A percentile compares a stretch with the other conserved stretches of the same genome.
Evolutionary conservation across 2,329 filamentous ascomycete genomes (phyloP).

Genomic region (Apiospora koreana): DNA sequence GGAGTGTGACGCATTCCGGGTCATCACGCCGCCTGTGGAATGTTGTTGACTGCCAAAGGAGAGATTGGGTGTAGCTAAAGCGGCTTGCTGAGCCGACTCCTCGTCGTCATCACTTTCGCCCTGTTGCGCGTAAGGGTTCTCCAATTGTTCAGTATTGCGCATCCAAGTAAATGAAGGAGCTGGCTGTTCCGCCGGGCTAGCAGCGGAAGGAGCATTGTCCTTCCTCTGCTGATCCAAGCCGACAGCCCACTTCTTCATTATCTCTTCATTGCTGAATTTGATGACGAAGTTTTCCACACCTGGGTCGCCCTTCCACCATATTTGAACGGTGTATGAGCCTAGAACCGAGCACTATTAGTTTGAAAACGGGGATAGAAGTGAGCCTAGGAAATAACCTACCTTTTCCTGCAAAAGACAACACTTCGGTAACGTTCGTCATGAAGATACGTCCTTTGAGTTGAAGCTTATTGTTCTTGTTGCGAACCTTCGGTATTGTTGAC

Average conservation of each 20-base stretch:
- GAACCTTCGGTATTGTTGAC: conserved; percentile 56
- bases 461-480: conserved; percentile 74
- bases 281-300: conserved; percentile 96
- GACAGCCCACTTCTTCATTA: conserved; percentile 87
- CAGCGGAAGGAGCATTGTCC: conserved; percentile 53
- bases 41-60: conserved; percentile 29
- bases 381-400: conserved; percentile 63
- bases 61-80: conserved; percentile 37
- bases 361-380: conserved; percentile 1
- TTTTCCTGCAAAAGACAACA: conserved; percentile 76
- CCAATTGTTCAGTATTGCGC: conserved; percentile 63
- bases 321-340: conserved; percentile 94
- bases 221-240: conserved; percentile 78
- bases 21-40: conserved; percentile 43
- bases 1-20: conserved; percentile 71
- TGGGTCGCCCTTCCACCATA: conserved; percentile 97
- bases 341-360: conserved; percentile 29
- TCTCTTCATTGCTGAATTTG: conserved; percentile 87
- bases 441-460: conserved; percentile 97
- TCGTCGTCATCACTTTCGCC: conserved; percentile 65
- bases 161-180: conserved; percentile 82
- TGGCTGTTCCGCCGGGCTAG: conserved; percentile 47
- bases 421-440: conserved; percentile 97
- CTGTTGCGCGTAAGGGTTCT: conserved; percentile 78
- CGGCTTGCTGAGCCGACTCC: conserved; percentile 36